Conservation (phyloP, 139 green algal genomes). For the Chlorella sp. region DNA sequence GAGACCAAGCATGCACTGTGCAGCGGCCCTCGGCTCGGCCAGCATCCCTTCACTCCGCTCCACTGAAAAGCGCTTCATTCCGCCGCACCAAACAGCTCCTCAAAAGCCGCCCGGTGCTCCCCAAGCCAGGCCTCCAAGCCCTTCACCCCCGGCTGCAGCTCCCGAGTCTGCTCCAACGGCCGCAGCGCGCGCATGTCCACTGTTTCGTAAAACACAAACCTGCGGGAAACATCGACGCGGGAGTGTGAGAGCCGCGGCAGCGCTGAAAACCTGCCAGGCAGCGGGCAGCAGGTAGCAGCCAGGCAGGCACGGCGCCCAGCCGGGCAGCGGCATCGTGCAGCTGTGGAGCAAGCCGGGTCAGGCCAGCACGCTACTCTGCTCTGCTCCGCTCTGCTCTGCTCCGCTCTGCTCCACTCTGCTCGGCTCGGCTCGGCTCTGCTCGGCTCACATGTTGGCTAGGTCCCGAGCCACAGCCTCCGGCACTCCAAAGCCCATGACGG, state of each 20-base stretch:
- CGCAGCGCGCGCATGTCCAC: conserved; percentile 5
- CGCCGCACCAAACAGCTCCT: not conserved
- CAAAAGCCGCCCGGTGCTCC: not conserved
- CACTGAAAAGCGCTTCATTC: too few relatives aligned
- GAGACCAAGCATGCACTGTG: too few relatives aligned
- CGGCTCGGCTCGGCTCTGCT: too few relatives aligned
- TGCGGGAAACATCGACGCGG: too few relatives aligned
- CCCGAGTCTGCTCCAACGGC: not conserved
- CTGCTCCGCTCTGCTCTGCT: too few relatives aligned
- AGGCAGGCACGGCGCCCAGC: too few relatives aligned
- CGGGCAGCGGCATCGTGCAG: too few relatives aligned
- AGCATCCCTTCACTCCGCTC: too few relatives aligned
- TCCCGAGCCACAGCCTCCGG: conserved; percentile 19
- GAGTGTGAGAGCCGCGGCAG: too few relatives aligned
- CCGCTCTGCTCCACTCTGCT: too few relatives aligned
- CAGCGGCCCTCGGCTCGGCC: too few relatives aligned
- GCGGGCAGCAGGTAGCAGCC: not conserved
- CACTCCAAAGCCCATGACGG: conserved; percentile 28
- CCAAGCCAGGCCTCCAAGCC: conserved; percentile 5
- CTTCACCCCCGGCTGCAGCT: not conserved
- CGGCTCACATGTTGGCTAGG: conserved; percentile 40
- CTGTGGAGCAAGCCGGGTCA: too few relatives aligned
- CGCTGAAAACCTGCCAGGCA: not conserved
- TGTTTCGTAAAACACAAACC: conserved; percentile 14
- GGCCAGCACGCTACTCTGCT: not conserved